Evolutionary conservation across 352 stramenopile species (phyloP).

Genomic region (Globisporangium rhizosaccharum): DNA sequence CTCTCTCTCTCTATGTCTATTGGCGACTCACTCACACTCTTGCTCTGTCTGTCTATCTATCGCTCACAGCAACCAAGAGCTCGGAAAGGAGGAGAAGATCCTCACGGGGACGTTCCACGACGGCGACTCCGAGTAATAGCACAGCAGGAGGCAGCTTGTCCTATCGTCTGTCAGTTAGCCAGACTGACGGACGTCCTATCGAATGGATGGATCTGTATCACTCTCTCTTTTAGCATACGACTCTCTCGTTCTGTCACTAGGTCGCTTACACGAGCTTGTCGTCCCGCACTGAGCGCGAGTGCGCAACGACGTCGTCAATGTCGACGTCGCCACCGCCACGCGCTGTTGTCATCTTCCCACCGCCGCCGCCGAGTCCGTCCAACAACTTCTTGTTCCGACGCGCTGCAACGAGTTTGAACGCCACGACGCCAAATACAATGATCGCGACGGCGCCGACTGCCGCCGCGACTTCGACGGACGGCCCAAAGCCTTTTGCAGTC

Average conservation of each 20-base stretch:
- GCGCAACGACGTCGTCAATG: slow-evolving; percentile 6
- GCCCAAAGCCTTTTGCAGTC: slow-evolving; percentile 32
- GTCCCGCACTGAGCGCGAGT: slow-evolving; percentile 1
- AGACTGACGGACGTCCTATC: neutral
- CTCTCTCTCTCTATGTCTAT: too few species aligned
- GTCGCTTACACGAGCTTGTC: slow-evolving; percentile 6
- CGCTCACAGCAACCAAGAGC: slow-evolving; percentile 25
- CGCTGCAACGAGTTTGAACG: slow-evolving; percentile 14
- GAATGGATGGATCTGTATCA: neutral
- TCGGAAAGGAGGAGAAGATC: slow-evolving; percentile 64
- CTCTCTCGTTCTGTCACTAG: neutral
- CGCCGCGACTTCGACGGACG: slow-evolving; percentile 22
- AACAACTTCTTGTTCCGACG: slow-evolving; percentile 7
- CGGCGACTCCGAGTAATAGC: slow-evolving; percentile 47
- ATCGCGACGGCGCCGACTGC: slow-evolving; percentile 2
- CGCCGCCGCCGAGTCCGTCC: neutral
- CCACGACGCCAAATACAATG: slow-evolving; percentile 9
- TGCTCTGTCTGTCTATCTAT: neutral
- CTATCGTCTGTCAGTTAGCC: too few species aligned
- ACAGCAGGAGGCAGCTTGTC: too few species aligned
- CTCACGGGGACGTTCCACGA: slow-evolving; percentile 58
- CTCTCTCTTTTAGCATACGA: neutral
- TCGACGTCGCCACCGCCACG: slow-evolving; percentile 1
- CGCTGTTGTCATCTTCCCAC: neutral
- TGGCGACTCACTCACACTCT: neutral